Evolutionary conservation across 441 rosid species (phyloP).

Genomic region (Eutrema salsugineum): DNA sequence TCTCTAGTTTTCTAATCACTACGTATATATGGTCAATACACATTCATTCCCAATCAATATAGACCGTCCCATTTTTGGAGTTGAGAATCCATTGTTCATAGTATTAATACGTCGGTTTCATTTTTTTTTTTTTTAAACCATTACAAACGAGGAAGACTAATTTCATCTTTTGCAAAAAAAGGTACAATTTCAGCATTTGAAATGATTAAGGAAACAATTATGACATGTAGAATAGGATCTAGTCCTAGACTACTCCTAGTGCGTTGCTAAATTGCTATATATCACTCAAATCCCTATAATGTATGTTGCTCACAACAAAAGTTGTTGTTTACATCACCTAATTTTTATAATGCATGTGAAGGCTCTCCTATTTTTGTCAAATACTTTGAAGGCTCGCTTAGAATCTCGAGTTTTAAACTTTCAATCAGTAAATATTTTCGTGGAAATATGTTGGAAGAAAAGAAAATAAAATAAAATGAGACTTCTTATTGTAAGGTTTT

Average conservation of each 20-base stretch:
- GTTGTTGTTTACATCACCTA: not conserved
- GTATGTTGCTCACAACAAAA: too few relatives aligned
- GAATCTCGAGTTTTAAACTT: not conserved
- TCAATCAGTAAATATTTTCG: not conserved
- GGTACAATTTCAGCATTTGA: not conserved
- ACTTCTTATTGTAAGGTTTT: conserved; percentile 1
- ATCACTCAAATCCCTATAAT: too few relatives aligned
- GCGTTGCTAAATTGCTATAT: not conserved
- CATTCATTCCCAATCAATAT: not conserved
- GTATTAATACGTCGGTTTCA: not conserved
- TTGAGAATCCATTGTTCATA: not conserved
- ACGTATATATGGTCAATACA: conserved; percentile 8
- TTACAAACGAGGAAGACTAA: not conserved
- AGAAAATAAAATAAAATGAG: not conserved
- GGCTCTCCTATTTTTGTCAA: too few relatives aligned
- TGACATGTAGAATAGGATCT: not conserved
- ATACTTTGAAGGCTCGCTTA: not conserved
- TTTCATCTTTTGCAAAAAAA: not conserved
- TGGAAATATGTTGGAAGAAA: not conserved
- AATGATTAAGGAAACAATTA: not conserved
- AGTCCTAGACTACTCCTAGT: not conserved
- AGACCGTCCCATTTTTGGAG: not conserved
- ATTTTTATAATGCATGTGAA: too few relatives aligned
- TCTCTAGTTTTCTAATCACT: not conserved
- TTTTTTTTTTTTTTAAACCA: not conserved